Base-by-base conservation (phyloP, 768 basidiomycete species). In the Lactifluus subvellereus region DNA sequence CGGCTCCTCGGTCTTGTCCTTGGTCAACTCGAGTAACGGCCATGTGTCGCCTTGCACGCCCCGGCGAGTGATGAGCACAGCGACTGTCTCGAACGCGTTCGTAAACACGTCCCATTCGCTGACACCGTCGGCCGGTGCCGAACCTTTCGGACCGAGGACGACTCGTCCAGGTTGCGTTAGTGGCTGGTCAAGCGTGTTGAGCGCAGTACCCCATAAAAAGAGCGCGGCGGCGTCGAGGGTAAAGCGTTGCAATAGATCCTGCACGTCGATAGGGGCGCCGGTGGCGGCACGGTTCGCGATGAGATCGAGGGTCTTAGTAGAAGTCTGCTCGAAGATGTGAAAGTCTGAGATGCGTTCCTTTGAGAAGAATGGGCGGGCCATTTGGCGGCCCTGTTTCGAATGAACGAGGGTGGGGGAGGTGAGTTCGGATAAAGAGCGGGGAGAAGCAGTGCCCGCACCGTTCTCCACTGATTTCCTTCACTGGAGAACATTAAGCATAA, bases 141-240 rank as follows among this genome's bases (percentile, higher is more conserved):
- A 67, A n/a, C 64, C 64, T 30, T 66, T 66, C 35, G 64, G 58
- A 10, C 67, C 67, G 30, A 66, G 55, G 42, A 66, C 54, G 2
- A 67, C 60, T 2, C 72, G 69, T 59, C 73, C 67, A 4, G 81
- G 78, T 62, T 76, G 77, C 1, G 77, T 77, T 3, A 82, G 71
- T 3, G 65, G 66, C 1, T 67, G 71, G 13, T 67, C 61, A 16
- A 83, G 72, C 38, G 75, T 76, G 67, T 79, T 50, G 2, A 82
- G 73, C 40, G 76, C 75, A 42, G 71, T 68, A 6, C 79, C 82
- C 58, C 82, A 82, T 50, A 84, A 71, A 64, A 82, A 84, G 59
- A 82, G 79, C 2, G 82, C 77, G 0, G 84, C 82, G 5, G 81
- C 75, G 69, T 83, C 82, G 42, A 83, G 75, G 0, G 81, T 79